phyloP scores from a whole-genome alignment of 371 early-diverging fungal genomes.

The Mucor velutinosus region DNA sequence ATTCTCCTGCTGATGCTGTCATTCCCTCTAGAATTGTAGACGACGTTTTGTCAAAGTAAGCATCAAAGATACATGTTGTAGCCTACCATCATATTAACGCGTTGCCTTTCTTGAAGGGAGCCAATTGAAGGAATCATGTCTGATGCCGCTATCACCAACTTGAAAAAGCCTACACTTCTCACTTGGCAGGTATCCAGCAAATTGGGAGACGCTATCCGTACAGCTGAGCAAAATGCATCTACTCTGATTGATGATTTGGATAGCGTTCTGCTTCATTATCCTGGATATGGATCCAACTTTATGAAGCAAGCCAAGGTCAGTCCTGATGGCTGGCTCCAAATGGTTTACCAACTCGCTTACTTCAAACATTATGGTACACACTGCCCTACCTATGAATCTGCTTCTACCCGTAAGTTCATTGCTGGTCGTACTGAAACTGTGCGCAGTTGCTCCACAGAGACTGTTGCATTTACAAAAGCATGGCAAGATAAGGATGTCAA shows the following conservation, averaged over 20 bases:
- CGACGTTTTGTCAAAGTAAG: slow-evolving; percentile 60
- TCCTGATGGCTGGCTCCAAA: slow-evolving; percentile 90
- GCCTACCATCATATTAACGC: not conserved
- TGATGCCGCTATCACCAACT: slow-evolving; percentile 25
- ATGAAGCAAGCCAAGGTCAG: slow-evolving; percentile 75
- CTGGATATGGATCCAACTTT: slow-evolving; percentile 77
- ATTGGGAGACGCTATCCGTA: slow-evolving; percentile 51
- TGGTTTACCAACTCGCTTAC: slow-evolving; percentile 86
- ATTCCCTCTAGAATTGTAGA: slow-evolving; percentile 80
- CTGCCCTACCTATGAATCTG: slow-evolving; percentile 86
- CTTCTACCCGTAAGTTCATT: slow-evolving; percentile 76
- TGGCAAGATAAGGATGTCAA: slow-evolving; percentile 63
- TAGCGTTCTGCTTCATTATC: slow-evolving; percentile 70
- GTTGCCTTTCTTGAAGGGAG: slow-evolving; percentile 39
- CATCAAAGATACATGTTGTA: not conserved
- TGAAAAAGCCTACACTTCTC: slow-evolving; percentile 59
- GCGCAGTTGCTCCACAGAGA: slow-evolving; percentile 68
- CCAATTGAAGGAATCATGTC: slow-evolving; percentile 55
- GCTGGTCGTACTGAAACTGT: slow-evolving; percentile 90
- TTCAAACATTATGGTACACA: slow-evolving; percentile 69
- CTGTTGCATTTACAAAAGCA: slow-evolving; percentile 66
- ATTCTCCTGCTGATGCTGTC: slow-evolving; percentile 92
- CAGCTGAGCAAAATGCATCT: slow-evolving; percentile 64
- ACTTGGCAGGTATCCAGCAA: slow-evolving; percentile 63
- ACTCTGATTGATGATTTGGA: slow-evolving; percentile 71